Evolutionary conservation across 495 filamentous ascomycete species (phyloP).

Genomic region (Trichoderma asperelloides): DNA sequence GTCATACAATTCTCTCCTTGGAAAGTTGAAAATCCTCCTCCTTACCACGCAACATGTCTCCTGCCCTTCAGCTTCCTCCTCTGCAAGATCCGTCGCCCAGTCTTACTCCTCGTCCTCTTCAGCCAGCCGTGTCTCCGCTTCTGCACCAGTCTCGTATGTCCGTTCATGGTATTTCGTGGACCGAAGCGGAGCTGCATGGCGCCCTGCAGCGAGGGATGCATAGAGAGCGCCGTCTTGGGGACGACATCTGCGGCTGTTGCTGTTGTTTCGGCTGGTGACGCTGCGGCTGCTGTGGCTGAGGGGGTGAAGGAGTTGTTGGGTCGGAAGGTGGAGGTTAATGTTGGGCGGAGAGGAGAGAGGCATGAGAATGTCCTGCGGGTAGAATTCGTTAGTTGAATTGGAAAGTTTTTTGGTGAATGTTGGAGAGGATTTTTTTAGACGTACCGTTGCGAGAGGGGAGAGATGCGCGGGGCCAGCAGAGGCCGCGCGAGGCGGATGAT

Average conservation of each 20-base stretch:
- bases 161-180: constrained; percentile 35
- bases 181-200: constrained; percentile 36
- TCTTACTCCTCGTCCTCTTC: constrained; percentile 27
- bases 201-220: constrained; percentile 29
- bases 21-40: not conserved
- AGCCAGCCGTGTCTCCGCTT: constrained; percentile 40
- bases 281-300: constrained; percentile 5
- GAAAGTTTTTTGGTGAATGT: not conserved
- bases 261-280: not conserved
- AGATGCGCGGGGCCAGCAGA: not conserved
- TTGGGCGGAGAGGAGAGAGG: constrained; percentile 10
- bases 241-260: constrained; percentile 24
- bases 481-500: constrained; percentile 7
- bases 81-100: constrained; percentile 30
- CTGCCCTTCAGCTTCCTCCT: constrained; percentile 32
- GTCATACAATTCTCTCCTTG: not conserved
- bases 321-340: constrained; percentile 9
- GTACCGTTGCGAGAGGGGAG: not conserved
- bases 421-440: not conserved
- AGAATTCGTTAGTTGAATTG: not conserved
- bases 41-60: constrained; percentile 23
- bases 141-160: constrained; percentile 34
- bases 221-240: constrained; percentile 25
- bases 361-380: constrained; percentile 5
- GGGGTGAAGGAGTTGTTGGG: constrained; percentile 11